Percentiles rank a stretch among this genome's conserved stretches.
These are phyloP conservation scores for Areca catechu DNA, from an alignment of 176 grass and related monocot species.

Conservation along the genomic window DNA sequence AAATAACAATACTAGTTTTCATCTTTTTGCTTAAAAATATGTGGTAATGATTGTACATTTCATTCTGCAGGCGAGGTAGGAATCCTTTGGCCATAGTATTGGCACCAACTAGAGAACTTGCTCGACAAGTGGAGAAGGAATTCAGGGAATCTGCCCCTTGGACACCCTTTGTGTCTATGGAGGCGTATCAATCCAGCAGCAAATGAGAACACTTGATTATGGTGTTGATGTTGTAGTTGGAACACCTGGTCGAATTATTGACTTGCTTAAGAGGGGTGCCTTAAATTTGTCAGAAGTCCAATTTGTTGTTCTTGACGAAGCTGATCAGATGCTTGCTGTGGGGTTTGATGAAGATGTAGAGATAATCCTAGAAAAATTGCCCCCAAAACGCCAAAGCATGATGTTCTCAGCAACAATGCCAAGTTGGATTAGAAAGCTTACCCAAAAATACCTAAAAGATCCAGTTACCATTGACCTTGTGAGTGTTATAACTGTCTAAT, in stretches of 20 bases:
- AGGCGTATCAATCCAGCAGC: conserved; percentile 73
- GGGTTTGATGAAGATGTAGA: conserved; percentile 94
- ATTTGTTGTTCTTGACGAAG: conserved; percentile 95
- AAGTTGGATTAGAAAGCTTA: conserved; percentile 73
- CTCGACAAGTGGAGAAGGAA: conserved; percentile 95
- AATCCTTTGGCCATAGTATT: conserved; percentile 80
- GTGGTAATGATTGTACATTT: not conserved
- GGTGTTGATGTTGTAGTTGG: conserved; percentile 88
- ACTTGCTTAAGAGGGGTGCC: conserved; percentile 64
- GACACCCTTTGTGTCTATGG: conserved; percentile 89
- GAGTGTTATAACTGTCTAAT: conserved; percentile 24
- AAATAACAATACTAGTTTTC: too few relatives aligned
- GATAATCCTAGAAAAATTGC: conserved; percentile 62
- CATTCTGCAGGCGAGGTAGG: conserved; percentile 46
- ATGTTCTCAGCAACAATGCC: conserved; percentile 99
- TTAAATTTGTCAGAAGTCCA: conserved; percentile 54
- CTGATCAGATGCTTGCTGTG: conserved; percentile 94
- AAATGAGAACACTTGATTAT: conserved; percentile 84
- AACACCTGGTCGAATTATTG: conserved; percentile 86
- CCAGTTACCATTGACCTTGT: conserved; percentile 81
- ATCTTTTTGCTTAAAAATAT: too few relatives aligned
- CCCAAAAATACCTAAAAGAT: conserved; percentile 55
- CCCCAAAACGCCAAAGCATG: conserved; percentile 56
- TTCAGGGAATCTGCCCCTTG: conserved; percentile 74
- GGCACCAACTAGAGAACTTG: conserved; percentile 90